Evolutionary conservation across 805 yeast species (phyloP).

Genomic region (Pichia cabralensis): DNA sequence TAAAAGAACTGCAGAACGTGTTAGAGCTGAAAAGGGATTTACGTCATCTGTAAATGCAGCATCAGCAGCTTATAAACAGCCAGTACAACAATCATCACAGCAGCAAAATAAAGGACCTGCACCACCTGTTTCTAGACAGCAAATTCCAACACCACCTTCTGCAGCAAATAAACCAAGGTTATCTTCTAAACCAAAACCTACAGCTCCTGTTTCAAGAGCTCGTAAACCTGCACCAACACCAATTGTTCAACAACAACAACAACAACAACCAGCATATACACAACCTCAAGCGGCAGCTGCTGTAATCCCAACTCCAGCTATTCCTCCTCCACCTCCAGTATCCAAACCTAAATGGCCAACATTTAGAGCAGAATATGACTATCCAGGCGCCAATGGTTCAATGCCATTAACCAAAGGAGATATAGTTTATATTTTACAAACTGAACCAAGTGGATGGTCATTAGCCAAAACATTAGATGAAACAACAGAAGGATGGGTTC

Average conservation of each 20-base stretch:
- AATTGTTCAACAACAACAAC: conserved; percentile 24
- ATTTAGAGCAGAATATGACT: conserved; percentile 79
- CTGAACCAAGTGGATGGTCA: conserved; percentile 90
- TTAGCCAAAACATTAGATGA: conserved; percentile 73
- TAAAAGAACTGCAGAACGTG: conserved; percentile 13
- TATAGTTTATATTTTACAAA: conserved; percentile 57
- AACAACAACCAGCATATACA: conserved; percentile 5
- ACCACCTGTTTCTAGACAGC: conserved; percentile 3
- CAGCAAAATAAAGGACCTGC: conserved; percentile 3
- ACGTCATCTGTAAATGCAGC: conserved; percentile 31
- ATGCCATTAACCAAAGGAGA: conserved; percentile 72
- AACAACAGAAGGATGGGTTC: conserved; percentile 90
- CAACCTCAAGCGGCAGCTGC: background rate
- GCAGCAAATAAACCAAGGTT: conserved; percentile 7
- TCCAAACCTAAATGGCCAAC: conserved; percentile 62
- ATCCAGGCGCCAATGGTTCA: conserved; percentile 79
- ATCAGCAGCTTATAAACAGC: conserved; percentile 24
- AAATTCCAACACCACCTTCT: conserved; percentile 6
- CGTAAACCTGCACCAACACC: conserved; percentile 19
- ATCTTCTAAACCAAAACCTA: conserved; percentile 12
- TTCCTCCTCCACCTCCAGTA: conserved; percentile 68
- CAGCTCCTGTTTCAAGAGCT: conserved; percentile 14
- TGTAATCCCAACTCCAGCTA: conserved; percentile 35
- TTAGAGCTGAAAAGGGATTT: background rate
- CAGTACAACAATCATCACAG: background rate